Evolutionary conservation across 169 alveolate species (phyloP).

Genomic region (Toxoplasma gondii): DNA sequence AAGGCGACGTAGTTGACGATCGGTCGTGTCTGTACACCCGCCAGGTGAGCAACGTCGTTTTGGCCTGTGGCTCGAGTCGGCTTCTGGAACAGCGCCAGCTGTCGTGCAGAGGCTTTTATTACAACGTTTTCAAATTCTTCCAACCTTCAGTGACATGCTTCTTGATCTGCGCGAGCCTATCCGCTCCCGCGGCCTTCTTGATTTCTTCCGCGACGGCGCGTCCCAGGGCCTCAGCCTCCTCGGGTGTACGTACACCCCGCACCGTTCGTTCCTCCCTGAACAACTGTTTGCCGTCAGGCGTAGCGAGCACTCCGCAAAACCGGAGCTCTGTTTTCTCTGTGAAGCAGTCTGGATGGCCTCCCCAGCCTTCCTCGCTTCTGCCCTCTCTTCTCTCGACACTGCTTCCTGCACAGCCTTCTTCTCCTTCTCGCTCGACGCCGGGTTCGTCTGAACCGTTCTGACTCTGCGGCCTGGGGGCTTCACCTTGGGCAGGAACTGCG

Average conservation of each 20-base stretch:
- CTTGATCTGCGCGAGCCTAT: conserved; percentile 62
- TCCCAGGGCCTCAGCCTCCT: conserved; percentile 40
- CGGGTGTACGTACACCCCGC: conserved; percentile 16
- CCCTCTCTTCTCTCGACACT: neutral
- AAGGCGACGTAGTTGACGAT: no score
- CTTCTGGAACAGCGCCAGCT: no score
- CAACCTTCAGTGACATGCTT: neutral
- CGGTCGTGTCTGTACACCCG: no score
- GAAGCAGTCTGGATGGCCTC: neutral
- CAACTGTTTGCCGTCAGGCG: conserved; percentile 53
- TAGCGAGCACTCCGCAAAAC: conserved; percentile 21
- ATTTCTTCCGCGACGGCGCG: conserved; percentile 46
- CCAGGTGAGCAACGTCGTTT: no score
- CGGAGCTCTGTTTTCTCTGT: neutral
- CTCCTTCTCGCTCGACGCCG: neutral
- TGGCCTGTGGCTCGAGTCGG: no score
- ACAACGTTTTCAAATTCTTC: neutral
- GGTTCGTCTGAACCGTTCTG: neutral
- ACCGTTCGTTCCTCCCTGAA: conserved; percentile 58
- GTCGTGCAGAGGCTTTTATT: no score
- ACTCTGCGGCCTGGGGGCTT: neutral
- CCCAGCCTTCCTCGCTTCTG: no score
- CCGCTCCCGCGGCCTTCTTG: conserved; percentile 64
- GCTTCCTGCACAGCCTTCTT: neutral
- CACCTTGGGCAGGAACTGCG: neutral